phyloP scores from a whole-genome alignment of 305 asterid genomes.

The Salvia sclarea region DNA sequence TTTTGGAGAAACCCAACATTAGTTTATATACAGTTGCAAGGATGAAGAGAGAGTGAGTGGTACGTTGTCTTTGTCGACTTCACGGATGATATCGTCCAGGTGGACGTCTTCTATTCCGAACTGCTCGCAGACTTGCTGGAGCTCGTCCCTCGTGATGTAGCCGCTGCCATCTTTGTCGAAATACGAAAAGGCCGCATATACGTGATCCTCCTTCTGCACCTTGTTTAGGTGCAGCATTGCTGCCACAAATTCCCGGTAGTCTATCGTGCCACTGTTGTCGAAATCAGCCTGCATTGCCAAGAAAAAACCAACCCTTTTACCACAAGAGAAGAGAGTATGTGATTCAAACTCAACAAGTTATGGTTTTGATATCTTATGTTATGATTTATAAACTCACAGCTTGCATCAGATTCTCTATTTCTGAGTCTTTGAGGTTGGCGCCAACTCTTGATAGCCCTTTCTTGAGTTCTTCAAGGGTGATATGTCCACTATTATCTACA shows the following conservation, averaged over 20 bases:
- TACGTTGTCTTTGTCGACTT: conserved; percentile 88
- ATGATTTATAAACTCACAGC: conserved; percentile 43
- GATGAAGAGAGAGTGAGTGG: neutral
- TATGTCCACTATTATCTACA: conserved; percentile 76
- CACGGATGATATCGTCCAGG: conserved; percentile 73
- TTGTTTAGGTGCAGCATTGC: conserved; percentile 91
- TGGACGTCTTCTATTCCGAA: conserved; percentile 65
- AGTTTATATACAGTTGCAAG: neutral
- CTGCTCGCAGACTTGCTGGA: conserved; percentile 80
- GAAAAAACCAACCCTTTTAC: neutral
- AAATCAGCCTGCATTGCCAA: conserved; percentile 71
- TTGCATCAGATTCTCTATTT: conserved; percentile 67
- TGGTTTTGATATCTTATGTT: neutral
- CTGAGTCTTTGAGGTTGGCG: conserved; percentile 73
- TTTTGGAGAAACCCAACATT: neutral
- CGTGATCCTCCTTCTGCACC: conserved; percentile 79
- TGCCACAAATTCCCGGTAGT: conserved; percentile 84
- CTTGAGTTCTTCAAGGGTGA: conserved; percentile 83
- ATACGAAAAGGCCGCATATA: conserved; percentile 82
- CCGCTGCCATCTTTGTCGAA: conserved; percentile 95
- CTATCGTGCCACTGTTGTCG: conserved; percentile 90
- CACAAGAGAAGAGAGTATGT: no score
- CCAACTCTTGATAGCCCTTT: conserved; percentile 80
- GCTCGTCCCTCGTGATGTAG: conserved; percentile 83
- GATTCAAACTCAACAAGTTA: neutral